These are phyloP conservation scores for Talaromyces wortmannii DNA, from an alignment of 495 filamentous ascomycete species.

Conservation along the genomic window DNA sequence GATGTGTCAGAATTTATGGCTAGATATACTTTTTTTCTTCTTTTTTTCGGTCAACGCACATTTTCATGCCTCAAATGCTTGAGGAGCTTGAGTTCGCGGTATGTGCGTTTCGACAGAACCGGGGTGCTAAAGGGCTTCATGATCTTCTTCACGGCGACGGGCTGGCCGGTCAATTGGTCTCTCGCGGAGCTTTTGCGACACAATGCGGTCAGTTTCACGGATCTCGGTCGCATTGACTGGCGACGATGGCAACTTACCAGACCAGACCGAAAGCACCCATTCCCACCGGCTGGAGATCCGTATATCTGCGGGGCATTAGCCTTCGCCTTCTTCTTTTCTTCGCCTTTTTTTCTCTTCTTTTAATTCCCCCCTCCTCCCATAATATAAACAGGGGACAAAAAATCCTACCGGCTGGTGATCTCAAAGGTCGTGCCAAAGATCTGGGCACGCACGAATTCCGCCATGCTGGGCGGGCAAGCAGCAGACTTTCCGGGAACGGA, in stretches of 20 bases:
- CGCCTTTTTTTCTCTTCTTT: neutral
- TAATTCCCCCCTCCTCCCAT: too few species aligned
- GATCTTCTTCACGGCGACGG: conserved; percentile 98
- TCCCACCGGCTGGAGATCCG: conserved; percentile 94
- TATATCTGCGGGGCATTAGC: conserved; percentile 57
- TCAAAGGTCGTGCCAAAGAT: conserved; percentile 99
- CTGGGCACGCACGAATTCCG: conserved; percentile 97
- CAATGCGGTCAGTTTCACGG: neutral
- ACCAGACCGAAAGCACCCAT: conserved; percentile 99
- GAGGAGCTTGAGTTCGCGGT: conserved; percentile 92
- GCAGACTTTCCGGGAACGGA: neutral
- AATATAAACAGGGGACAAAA: neutral
- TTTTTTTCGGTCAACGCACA: conserved; percentile 39
- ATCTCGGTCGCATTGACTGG: neutral
- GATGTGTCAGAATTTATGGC: neutral
- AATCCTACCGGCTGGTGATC: conserved; percentile 88
- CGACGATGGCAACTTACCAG: conserved; percentile 54
- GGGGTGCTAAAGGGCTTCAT: conserved; percentile 99
- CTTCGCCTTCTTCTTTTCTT: neutral
- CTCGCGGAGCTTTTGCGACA: conserved; percentile 70
- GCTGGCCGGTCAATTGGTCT: conserved; percentile 92
- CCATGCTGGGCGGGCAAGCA: conserved; percentile 53
- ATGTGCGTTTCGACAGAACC: conserved; percentile 93
- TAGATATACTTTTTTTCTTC: neutral
- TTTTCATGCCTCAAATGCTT: conserved; percentile 98